Percentiles rank a stretch among this genome's conserved stretches.
phyloP scores from a whole-genome alignment of 2,329 filamentous ascomycete species.

The Fusarium euwallaceae region DNA sequence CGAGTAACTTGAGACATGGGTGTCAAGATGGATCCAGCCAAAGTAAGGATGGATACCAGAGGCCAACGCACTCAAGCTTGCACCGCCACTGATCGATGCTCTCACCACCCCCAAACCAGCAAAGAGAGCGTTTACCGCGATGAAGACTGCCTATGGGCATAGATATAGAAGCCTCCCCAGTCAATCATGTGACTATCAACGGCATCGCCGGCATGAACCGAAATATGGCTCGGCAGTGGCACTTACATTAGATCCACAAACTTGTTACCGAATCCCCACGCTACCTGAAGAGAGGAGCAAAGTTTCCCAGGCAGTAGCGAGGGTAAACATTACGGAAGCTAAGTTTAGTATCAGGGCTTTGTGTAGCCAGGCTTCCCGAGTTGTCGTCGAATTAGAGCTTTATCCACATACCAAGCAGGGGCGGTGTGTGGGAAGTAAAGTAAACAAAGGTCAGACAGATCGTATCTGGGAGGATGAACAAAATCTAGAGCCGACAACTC shows the following conservation, averaged over 20 bases:
- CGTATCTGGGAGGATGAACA: background rate
- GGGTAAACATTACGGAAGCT: background rate
- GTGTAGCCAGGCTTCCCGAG: background rate
- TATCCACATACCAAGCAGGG: background rate
- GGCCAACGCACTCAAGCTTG: background rate
- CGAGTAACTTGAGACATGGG: background rate
- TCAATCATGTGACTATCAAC: background rate
- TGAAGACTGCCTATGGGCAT: background rate
- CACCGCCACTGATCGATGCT: background rate
- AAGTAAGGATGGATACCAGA: background rate
- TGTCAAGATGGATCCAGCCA: background rate
- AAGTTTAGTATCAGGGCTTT: background rate
- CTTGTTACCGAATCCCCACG: background rate
- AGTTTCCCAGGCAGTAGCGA: background rate
- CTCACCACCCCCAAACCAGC: background rate
- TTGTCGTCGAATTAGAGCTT: background rate
- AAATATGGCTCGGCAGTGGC: background rate
- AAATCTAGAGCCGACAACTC: background rate
- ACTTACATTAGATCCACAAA: background rate
- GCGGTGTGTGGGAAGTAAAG: background rate
- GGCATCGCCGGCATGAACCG: background rate
- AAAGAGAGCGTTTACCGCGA: background rate
- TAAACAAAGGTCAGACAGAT: background rate
- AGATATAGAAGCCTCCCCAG: background rate
- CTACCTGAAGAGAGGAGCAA: background rate